Evolutionary conservation across 202 grass and related monocot genomes (phyloP).

Genomic region (Tripidium arundinaceum): DNA sequence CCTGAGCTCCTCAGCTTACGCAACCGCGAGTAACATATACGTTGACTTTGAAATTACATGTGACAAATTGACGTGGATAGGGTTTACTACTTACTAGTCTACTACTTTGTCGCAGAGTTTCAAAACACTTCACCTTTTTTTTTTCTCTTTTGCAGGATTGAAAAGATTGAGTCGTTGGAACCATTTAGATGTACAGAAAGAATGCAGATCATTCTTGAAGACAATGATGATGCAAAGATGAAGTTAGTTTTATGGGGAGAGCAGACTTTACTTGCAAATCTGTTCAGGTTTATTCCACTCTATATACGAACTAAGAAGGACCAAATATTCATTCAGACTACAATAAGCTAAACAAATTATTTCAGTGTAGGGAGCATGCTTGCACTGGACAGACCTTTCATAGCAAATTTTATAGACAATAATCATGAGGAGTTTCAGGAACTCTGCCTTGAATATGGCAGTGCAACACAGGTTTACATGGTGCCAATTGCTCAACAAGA

Average conservation of each 20-base stretch:
- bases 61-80: no score
- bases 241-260: slow-evolving; percentile 97
- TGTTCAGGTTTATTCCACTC: slow-evolving; percentile 71
- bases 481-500: slow-evolving; percentile 81
- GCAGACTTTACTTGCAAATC: slow-evolving; percentile 87
- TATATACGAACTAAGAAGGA: slow-evolving; percentile 18
- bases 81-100: not conserved
- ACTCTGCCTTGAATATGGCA: slow-evolving; percentile 91
- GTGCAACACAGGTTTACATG: slow-evolving; percentile 81
- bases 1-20: no score
- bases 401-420: slow-evolving; percentile 46
- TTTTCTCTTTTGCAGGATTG: slow-evolving; percentile 65
- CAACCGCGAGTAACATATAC: not conserved
- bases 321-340: slow-evolving; percentile 4
- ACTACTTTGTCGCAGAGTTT: slow-evolving; percentile 15
- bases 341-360: slow-evolving; percentile 31
- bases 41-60: no score
- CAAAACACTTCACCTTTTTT: slow-evolving; percentile 11
- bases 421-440: slow-evolving; percentile 52
- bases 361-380: slow-evolving; percentile 93
- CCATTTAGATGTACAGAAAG: slow-evolving; percentile 57
- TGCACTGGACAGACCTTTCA: slow-evolving; percentile 86
- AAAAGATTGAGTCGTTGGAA: slow-evolving; percentile 72
- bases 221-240: slow-evolving; percentile 62
- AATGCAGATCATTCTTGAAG: slow-evolving; percentile 69